phyloP scores from a whole-genome alignment of 768 basidiomycete genomes.

The Daedaleopsis sinensis region DNA sequence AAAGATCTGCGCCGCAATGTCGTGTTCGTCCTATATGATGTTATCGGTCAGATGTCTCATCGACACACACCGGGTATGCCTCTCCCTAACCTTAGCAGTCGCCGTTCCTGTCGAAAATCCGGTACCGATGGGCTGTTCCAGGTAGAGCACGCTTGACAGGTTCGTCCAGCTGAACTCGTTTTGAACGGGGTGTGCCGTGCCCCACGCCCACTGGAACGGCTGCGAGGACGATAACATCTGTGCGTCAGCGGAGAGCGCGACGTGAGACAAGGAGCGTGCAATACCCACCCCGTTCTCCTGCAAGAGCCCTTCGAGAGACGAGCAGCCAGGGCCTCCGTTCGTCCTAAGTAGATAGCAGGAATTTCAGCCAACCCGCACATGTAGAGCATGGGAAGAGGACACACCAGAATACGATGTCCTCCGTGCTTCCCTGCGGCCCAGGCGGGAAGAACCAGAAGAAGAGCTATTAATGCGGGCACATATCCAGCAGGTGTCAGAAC shows the following conservation, averaged over 20 bases:
- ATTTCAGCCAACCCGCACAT: neutral
- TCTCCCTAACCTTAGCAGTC: slow-evolving; percentile 43
- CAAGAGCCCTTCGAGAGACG: slow-evolving; percentile 68
- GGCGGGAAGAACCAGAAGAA: slow-evolving; percentile 90
- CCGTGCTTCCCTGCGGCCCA: slow-evolving; percentile 69
- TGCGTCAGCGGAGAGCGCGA: neutral
- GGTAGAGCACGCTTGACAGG: slow-evolving; percentile 71
- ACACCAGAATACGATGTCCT: slow-evolving; percentile 79
- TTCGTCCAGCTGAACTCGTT: slow-evolving; percentile 83
- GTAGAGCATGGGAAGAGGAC: slow-evolving; percentile 11
- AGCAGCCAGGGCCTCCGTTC: slow-evolving; percentile 82
- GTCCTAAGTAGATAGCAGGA: slow-evolving; percentile 47
- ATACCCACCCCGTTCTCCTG: slow-evolving; percentile 73
- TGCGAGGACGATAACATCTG: slow-evolving; percentile 25
- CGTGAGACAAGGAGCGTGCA: neutral
- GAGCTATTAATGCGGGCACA: slow-evolving; percentile 44
- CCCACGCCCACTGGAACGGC: slow-evolving; percentile 70
- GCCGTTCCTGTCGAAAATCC: slow-evolving; percentile 75
- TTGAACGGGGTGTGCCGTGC: slow-evolving; percentile 61
- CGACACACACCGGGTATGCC: no score
- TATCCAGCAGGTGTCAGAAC: neutral
- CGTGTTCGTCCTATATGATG: slow-evolving; percentile 45
- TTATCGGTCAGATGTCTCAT: no score
- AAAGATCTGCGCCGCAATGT: slow-evolving; percentile 56
- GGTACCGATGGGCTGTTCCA: slow-evolving; percentile 82